phyloP scores from a whole-genome alignment of 1,284 basidiomycete species.

The Chondrostereum purpureum region DNA sequence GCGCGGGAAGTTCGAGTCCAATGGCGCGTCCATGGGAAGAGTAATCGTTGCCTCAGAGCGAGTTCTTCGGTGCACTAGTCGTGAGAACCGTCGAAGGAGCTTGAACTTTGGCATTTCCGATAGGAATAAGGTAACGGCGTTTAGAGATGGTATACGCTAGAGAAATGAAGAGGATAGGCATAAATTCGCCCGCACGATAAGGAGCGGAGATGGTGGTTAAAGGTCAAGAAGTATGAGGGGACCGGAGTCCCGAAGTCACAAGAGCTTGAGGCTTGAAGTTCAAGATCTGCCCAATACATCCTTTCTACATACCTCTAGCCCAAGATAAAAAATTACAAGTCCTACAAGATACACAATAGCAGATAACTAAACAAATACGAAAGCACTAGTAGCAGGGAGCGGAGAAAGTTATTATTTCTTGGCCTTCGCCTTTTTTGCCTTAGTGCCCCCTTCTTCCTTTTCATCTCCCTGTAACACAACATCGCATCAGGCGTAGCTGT shows the following conservation, averaged over 20 bases:
- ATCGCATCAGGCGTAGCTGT: no score
- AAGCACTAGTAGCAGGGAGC: no score
- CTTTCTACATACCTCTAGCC: no score
- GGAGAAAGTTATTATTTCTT: background rate
- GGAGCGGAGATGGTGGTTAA: background rate
- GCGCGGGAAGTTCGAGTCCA: slow-evolving; percentile 6
- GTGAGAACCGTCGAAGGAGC: slow-evolving; percentile 22
- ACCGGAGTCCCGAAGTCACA: no score
- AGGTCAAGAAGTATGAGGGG: no score
- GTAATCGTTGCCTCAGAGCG: slow-evolving; percentile 24
- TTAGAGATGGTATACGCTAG: background rate
- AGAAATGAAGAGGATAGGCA: background rate
- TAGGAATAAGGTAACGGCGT: background rate
- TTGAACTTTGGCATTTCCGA: slow-evolving; percentile 17
- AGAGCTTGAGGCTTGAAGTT: no score
- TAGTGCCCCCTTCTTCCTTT: slow-evolving; percentile 1
- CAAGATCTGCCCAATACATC: no score
- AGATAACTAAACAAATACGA: background rate
- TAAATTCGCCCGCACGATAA: no score
- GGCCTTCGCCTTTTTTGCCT: slow-evolving; percentile 21
- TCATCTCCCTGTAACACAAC: background rate
- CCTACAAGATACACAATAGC: background rate
- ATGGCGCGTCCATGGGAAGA: slow-evolving; percentile 1
- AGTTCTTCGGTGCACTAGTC: slow-evolving; percentile 24
- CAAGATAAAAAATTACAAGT: background rate